Evolutionary conservation across 192 early-diverging fungal species (phyloP).

Genomic region (Gonapodya sp.): DNA sequence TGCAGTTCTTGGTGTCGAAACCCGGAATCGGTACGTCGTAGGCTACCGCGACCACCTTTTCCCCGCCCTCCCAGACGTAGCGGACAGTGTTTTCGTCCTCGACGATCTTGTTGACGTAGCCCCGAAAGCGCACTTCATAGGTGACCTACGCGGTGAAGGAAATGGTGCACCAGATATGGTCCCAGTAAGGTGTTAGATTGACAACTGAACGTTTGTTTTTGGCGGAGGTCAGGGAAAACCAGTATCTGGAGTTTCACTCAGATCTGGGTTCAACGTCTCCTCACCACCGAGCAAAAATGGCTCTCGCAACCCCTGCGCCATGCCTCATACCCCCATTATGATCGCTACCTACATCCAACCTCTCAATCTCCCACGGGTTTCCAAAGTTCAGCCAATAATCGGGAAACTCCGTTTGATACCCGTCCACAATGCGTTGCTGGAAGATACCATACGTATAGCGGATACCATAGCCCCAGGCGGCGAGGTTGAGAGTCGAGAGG

Average conservation of each 20-base stretch:
- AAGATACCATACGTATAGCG: slow-evolving; percentile 99
- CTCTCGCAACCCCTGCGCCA: too few species aligned
- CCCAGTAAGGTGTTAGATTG: too few species aligned
- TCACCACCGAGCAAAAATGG: too few species aligned
- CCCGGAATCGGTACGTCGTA: slow-evolving; percentile 97
- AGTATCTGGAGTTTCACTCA: too few species aligned
- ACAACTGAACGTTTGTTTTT: too few species aligned
- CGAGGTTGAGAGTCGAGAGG: slow-evolving; percentile 83
- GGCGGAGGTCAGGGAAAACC: too few species aligned
- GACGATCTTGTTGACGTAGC: slow-evolving; percentile 61
- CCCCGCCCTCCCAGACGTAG: slow-evolving; percentile 76
- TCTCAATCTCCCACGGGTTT: slow-evolving; percentile 65
- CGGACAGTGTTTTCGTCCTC: slow-evolving; percentile 58
- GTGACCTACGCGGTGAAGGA: slow-evolving; percentile 19
- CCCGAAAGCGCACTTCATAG: slow-evolving; percentile 84
- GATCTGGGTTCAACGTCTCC: too few species aligned
- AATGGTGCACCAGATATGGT: too few species aligned
- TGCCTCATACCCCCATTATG: not conserved
- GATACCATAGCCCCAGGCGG: slow-evolving; percentile 95
- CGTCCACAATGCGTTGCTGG: slow-evolving; percentile 92
- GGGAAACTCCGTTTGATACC: slow-evolving; percentile 85
- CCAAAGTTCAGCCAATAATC: slow-evolving; percentile 97
- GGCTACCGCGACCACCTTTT: slow-evolving; percentile 82
- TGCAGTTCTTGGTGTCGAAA: slow-evolving; percentile 84
- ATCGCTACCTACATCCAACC: slow-evolving; percentile 13